A percentile compares a stretch with the other conserved stretches of the same genome.
Evolutionary conservation across 768 basidiomycete genomes (phyloP).

Genomic region (Psilocybe azurescens): DNA sequence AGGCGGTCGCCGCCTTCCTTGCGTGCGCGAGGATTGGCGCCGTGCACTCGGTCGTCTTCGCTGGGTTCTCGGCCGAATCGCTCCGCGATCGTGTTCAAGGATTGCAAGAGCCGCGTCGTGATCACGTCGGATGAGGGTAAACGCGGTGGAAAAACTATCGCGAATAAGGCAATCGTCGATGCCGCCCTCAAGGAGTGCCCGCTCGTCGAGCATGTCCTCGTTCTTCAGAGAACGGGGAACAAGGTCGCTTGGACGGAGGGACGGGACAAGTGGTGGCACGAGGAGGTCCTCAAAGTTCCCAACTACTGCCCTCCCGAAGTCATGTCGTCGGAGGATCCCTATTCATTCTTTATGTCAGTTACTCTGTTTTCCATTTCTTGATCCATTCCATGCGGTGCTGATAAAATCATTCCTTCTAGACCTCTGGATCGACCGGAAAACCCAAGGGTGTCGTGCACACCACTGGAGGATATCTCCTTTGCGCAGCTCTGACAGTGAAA

Average conservation of each 20-base stretch:
- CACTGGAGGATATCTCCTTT: slow-evolving; percentile 88
- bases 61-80: slow-evolving; percentile 94
- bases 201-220: slow-evolving; percentile 87
- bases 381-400: slow-evolving; percentile 8
- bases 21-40: slow-evolving; percentile 98
- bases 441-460: slow-evolving; percentile 97
- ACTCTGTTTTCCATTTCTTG: background rate
- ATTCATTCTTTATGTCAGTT: slow-evolving; percentile 96
- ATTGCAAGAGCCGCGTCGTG: slow-evolving; percentile 89
- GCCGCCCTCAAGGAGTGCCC: slow-evolving; percentile 87
- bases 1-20: slow-evolving; percentile 94
- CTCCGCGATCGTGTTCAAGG: slow-evolving; percentile 92
- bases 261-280: slow-evolving; percentile 96
- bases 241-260: slow-evolving; percentile 82
- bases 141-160: slow-evolving; percentile 94
- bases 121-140: slow-evolving; percentile 96
- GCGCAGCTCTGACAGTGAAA: slow-evolving; percentile 91
- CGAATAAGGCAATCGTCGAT: slow-evolving; percentile 94
- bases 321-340: slow-evolving; percentile 96
- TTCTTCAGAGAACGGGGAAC: slow-evolving; percentile 87
- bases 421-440: slow-evolving; percentile 93
- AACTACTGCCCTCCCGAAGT: slow-evolving; percentile 88
- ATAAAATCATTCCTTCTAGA: slow-evolving; percentile 50
- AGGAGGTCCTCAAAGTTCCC: slow-evolving; percentile 84
- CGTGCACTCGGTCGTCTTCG: slow-evolving; percentile 96